phyloP scores from a whole-genome alignment of 2,329 filamentous ascomycete genomes.

The Shiraia sp. region DNA sequence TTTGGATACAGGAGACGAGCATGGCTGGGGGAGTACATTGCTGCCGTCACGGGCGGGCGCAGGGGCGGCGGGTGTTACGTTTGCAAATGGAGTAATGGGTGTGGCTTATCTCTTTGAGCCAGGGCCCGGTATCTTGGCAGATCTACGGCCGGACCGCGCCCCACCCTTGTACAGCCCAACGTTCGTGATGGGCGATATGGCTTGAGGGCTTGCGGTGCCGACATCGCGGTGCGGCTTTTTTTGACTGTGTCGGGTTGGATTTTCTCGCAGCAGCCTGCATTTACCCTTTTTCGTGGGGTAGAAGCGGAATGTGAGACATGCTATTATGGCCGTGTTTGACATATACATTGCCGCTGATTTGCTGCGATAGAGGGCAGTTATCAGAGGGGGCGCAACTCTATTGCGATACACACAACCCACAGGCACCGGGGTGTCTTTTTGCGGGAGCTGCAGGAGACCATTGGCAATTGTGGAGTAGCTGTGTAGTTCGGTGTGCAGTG shows the following conservation, averaged over 20 bases:
- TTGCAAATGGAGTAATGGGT: slow-evolving; percentile 31
- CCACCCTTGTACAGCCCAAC: slow-evolving; percentile 29
- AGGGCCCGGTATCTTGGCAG: slow-evolving; percentile 27
- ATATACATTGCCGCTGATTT: slow-evolving; percentile 17
- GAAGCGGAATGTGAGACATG: slow-evolving; percentile 4
- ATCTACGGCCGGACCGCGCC: slow-evolving; percentile 25
- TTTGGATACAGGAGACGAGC: too few relatives aligned
- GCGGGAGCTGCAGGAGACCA: slow-evolving; percentile 19
- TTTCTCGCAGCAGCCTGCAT: slow-evolving; percentile 9
- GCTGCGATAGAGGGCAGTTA: slow-evolving; percentile 3
- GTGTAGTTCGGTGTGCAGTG: too few relatives aligned
- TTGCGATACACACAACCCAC: too few relatives aligned
- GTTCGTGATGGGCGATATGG: slow-evolving; percentile 24
- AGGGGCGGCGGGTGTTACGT: slow-evolving; percentile 39
- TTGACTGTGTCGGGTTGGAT: slow-evolving; percentile 10
- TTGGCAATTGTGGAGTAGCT: slow-evolving; percentile 26
- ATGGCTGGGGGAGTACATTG: too few relatives aligned
- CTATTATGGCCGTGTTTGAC: slow-evolving; percentile 12
- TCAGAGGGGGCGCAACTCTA: too few relatives aligned
- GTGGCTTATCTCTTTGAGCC: slow-evolving; percentile 30
- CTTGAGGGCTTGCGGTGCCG: slow-evolving; percentile 32
- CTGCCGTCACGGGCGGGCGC: too few relatives aligned
- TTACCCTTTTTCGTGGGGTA: slow-evolving; percentile 34
- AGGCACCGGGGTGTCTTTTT: too few relatives aligned
- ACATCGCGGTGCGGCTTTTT: slow-evolving; percentile 38